phyloP scores from a whole-genome alignment of 2,329 filamentous ascomycete genomes.

The Proliferodiscus dingleyae region DNA sequence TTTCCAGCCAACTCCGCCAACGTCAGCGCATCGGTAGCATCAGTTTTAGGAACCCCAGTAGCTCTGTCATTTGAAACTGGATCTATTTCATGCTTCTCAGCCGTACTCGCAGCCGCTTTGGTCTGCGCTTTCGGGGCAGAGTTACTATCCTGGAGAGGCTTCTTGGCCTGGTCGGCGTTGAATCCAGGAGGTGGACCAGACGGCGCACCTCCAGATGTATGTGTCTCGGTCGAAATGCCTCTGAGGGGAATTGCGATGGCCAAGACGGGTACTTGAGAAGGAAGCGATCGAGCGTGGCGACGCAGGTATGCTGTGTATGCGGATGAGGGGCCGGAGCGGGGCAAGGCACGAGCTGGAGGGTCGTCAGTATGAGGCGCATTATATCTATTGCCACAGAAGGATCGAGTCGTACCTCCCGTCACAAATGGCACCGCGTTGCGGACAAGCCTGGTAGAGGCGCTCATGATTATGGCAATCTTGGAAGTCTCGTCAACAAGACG shows the following conservation, averaged over 20 bases:
- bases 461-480: constrained; percentile 25
- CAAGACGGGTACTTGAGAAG: constrained; percentile 40
- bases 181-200: constrained; percentile 64
- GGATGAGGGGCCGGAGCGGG: constrained; percentile 28
- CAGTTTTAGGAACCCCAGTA: constrained; percentile 30
- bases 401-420: constrained; percentile 27
- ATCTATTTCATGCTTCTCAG: constrained; percentile 24
- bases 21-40: constrained; percentile 26
- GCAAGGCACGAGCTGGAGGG: constrained; percentile 27
- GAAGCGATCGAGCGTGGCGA: constrained; percentile 30
- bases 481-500: constrained; percentile 18
- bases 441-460: constrained; percentile 33
- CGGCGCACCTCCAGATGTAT: constrained; percentile 41
- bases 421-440: constrained; percentile 32
- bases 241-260: constrained; percentile 54
- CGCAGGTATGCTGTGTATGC: constrained; percentile 30
- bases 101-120: constrained; percentile 23
- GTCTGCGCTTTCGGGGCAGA: constrained; percentile 26
- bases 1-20: constrained; percentile 59
- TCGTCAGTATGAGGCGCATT: constrained; percentile 10
- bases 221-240: constrained; percentile 54
- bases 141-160: constrained; percentile 49
- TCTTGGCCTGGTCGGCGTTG: constrained; percentile 64
- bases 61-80: constrained; percentile 20
- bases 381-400: too few species aligned